Evolutionary conservation across 257 asterid species (phyloP).

Genomic region (Linderniella brevidens): DNA sequence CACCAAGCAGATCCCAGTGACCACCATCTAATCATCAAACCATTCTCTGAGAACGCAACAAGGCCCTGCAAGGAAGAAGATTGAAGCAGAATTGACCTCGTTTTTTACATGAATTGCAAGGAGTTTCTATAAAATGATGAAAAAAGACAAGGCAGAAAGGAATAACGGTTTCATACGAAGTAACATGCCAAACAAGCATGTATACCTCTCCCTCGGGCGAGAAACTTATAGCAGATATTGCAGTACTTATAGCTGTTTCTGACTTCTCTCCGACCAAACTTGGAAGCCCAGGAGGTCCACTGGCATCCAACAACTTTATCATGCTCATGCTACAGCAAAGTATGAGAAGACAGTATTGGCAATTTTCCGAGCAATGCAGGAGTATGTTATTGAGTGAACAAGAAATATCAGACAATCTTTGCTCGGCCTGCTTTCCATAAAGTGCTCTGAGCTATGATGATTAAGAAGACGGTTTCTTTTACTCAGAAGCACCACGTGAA

Average conservation of each 20-base stretch:
- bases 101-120: background rate
- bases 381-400: no score
- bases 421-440: no score
- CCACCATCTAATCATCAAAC: conserved; percentile 96
- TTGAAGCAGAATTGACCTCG: background rate
- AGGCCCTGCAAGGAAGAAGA: conserved; percentile 46
- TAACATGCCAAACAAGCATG: conserved; percentile 8
- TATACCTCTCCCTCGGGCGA: conserved; percentile 97
- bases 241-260: conserved; percentile 41
- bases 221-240: conserved; percentile 86
- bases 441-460: no score
- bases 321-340: conserved; percentile 57
- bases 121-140: background rate
- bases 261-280: conserved; percentile 57
- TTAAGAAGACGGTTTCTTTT: no score
- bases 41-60: conserved; percentile 88
- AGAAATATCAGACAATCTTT: no score
- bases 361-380: conserved; percentile 4
- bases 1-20: conserved; percentile 90
- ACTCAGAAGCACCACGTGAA: no score
- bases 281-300: conserved; percentile 95
- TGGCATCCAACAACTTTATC: conserved; percentile 89
- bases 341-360: conserved; percentile 1
- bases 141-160: background rate
- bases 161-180: conserved; percentile 7